Evolutionary conservation across 768 basidiomycete species (phyloP).

Genomic region (Tulasnella sp.): DNA sequence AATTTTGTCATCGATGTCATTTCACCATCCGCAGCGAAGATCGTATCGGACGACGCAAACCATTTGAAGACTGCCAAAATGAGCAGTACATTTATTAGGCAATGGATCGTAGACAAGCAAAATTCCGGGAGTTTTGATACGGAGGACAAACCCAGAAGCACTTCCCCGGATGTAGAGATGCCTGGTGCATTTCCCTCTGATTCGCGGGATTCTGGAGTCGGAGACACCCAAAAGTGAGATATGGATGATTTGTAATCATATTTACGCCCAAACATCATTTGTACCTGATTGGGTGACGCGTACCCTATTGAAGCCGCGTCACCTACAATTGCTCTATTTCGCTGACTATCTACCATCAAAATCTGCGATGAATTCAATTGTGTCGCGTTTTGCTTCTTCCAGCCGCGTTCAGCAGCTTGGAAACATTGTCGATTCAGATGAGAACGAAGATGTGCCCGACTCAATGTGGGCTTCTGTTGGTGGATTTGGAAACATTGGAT

Average conservation of each 20-base stretch:
- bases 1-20: slow-evolving; percentile 85
- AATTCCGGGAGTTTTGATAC: neutral
- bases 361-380: slow-evolving; percentile 17
- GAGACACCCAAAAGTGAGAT: too few relatives aligned
- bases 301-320: slow-evolving; percentile 10
- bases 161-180: neutral
- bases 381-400: slow-evolving; percentile 17
- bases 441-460: slow-evolving; percentile 53
- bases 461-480: slow-evolving; percentile 71
- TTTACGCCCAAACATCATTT: neutral
- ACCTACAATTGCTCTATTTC: too few relatives aligned
- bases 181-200: slow-evolving; percentile 1
- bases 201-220: too few relatives aligned
- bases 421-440: slow-evolving; percentile 30
- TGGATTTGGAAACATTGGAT: slow-evolving; percentile 61
- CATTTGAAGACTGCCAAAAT: slow-evolving; percentile 70
- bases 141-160: slow-evolving; percentile 1
- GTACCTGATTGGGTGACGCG: slow-evolving; percentile 2
- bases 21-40: slow-evolving; percentile 43
- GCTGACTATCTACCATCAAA: neutral
- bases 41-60: slow-evolving; percentile 54
- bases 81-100: slow-evolving; percentile 85
- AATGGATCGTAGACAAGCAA: slow-evolving; percentile 52
- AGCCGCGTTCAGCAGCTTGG: slow-evolving; percentile 1
- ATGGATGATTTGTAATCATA: too few relatives aligned